A percentile compares a stretch with the other conserved stretches of the same genome.
These are phyloP conservation scores for Azolla pinnata DNA, from an alignment of 75 land plant species.

Conservation along the genomic window DNA sequence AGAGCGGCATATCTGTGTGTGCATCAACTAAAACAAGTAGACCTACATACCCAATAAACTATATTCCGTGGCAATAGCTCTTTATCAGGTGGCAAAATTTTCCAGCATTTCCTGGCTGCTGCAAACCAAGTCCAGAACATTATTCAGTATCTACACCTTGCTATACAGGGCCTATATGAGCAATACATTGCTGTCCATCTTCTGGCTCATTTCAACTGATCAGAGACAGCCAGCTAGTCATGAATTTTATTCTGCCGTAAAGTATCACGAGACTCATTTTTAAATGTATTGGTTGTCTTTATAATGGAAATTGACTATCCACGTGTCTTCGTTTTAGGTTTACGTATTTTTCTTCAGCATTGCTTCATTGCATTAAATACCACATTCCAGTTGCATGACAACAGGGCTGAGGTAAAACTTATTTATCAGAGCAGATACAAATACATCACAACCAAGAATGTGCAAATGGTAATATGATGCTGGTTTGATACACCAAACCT, in stretches of 20 bases:
- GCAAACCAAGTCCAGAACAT: neutral
- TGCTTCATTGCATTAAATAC: too few relatives aligned
- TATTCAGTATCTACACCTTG: neutral
- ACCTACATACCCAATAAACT: neutral
- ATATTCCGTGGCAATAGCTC: neutral
- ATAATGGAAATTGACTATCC: too few relatives aligned
- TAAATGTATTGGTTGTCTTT: neutral
- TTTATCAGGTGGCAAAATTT: neutral
- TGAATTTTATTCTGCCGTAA: neutral
- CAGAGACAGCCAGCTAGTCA: neutral
- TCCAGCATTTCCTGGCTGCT: neutral
- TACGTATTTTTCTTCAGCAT: too few relatives aligned
- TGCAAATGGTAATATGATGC: neutral
- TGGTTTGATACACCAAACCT: constrained; percentile 1
- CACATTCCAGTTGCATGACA: too few relatives aligned
- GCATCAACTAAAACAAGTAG: neutral
- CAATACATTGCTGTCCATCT: neutral
- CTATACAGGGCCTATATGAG: neutral
- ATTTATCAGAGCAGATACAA: neutral
- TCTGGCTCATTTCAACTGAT: neutral
- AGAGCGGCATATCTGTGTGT: too few relatives aligned
- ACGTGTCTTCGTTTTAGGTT: too few relatives aligned
- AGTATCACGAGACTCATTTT: neutral
- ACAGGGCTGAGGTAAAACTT: too few relatives aligned
- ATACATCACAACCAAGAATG: constrained; percentile 13